Base-by-base conservation (phyloP, 306 rosid species). In the Begonia peltatifolia region DNA sequence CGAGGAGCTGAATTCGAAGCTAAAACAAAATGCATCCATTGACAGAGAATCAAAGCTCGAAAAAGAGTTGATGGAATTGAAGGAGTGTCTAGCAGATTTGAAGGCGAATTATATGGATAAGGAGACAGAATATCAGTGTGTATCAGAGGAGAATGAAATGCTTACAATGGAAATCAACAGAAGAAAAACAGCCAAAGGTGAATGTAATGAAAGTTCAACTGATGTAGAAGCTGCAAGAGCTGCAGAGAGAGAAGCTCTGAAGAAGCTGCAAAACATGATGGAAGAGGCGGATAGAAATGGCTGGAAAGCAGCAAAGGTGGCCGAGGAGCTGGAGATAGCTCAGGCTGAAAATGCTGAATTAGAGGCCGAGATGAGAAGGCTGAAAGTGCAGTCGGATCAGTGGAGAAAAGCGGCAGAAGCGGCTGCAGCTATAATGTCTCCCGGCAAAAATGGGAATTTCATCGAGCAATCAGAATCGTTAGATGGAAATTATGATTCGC, bases 331-430 rank as follows among this genome's bases (percentile, higher is more conserved):
- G 6, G 94, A 81, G 62, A 86, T 84, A 16, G 82, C 82, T 6
- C 94, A 90, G 66, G 82, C 61, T 14, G 83, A 73, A 8, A 83
- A 74, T 55, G 72, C 76, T 0, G 96, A 92, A 59, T 69, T 79
- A 85, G 99, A 86, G 69, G 71, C 79, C 0, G 99, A 92, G 56
- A 60, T 92, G 53, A 77, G 94, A 76, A 79, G 76, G 65, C 64
- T 92, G 14, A 86, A 79, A 69, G 96, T 92, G 58, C 99, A 92
- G 57, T 81, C 93, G 12, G 94, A 86, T 65, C 99, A 92, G 54
- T 92, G 94, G 96, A 86, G 96, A 64, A 92, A 92, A 56, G 99
- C 99, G 4, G 99, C 99, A 2, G 99, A 92, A 52, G 96, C 99
- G 2, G 99, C 99, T 10, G 96, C 96, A 5, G 48, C 96, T n/a